A percentile compares a stretch with the other conserved stretches of the same genome.
phyloP scores from a whole-genome alignment of 1,284 basidiomycete genomes.

The Trichosporon sp. region DNA sequence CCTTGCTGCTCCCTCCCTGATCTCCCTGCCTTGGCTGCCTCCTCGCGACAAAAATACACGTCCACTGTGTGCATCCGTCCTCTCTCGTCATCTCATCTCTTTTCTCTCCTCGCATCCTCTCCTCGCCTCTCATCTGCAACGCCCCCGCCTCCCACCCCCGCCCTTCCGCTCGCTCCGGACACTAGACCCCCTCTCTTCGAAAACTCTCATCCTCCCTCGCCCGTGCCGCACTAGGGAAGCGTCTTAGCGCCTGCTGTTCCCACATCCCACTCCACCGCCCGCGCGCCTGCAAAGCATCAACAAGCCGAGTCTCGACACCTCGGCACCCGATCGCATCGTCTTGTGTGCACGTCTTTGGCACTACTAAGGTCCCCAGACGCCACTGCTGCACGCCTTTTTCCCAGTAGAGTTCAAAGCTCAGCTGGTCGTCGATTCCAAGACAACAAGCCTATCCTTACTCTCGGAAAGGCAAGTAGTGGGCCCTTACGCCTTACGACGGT shows the following conservation, averaged over 20 bases:
- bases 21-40: not conserved
- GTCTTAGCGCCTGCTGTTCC: conserved; percentile 1
- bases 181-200: not conserved
- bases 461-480: not conserved
- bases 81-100: conserved; percentile 5
- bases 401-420: not conserved
- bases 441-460: not conserved
- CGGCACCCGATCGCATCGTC: not conserved
- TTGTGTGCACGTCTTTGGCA: not conserved
- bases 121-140: not conserved
- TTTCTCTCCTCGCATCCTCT: not conserved
- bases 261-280: not conserved
- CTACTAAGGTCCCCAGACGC: not conserved
- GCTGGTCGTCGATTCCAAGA: not conserved
- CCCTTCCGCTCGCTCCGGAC: not conserved
- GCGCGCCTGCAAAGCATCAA: not conserved
- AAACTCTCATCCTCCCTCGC: not conserved
- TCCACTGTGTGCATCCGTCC: not conserved
- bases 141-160: not conserved
- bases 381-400: not conserved
- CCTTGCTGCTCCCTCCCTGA: not conserved
- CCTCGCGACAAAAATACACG: conserved; percentile 6
- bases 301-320: not conserved
- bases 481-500: not conserved
- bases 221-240: not conserved